A percentile compares a stretch with the other conserved stretches of the same genome.
Conservation (phyloP, 2,329 filamentous ascomycete genomes). For the Diaporthe vaccinii region DNA sequence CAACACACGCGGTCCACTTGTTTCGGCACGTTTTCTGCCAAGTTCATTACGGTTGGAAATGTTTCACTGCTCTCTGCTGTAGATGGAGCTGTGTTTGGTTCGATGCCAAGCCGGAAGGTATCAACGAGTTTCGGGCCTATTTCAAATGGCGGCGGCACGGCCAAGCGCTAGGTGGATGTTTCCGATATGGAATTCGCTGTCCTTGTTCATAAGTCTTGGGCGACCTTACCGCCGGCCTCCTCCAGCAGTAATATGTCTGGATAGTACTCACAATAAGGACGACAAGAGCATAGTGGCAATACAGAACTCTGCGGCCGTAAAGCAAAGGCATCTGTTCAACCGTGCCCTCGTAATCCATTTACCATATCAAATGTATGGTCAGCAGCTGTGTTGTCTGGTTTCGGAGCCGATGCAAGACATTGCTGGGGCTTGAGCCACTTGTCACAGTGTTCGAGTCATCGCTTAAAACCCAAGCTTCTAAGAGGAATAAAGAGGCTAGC, state of each 20-base stretch:
- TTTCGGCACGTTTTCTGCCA: conserved; percentile 23
- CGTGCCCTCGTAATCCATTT: background rate
- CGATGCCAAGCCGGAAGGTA: conserved; percentile 26
- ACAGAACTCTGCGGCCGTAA: background rate
- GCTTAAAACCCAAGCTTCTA: conserved; percentile 11
- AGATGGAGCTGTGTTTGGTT: conserved; percentile 1
- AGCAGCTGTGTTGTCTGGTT: background rate
- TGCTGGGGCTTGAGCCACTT: background rate
- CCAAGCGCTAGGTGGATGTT: conserved; percentile 16
- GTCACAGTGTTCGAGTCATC: conserved; percentile 6
- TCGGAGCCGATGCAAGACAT: background rate
- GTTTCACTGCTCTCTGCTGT: conserved; percentile 7
- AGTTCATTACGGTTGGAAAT: background rate
- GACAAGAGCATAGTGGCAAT: background rate
- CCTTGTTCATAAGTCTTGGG: background rate
- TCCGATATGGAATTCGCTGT: conserved; percentile 3
- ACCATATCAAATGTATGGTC: background rate
- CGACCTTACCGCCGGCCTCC: background rate
- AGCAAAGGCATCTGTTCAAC: background rate
- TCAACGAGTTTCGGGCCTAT: conserved; percentile 21
- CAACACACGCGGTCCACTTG: conserved; percentile 17
- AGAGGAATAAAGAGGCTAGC: background rate
- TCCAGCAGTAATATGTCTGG: no score
- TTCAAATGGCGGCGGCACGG: conserved; percentile 10
- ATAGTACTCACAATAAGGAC: background rate